Conservation (phyloP, 2,329 filamentous ascomycete species). For the Calonectria pseudoreteaudii region DNA sequence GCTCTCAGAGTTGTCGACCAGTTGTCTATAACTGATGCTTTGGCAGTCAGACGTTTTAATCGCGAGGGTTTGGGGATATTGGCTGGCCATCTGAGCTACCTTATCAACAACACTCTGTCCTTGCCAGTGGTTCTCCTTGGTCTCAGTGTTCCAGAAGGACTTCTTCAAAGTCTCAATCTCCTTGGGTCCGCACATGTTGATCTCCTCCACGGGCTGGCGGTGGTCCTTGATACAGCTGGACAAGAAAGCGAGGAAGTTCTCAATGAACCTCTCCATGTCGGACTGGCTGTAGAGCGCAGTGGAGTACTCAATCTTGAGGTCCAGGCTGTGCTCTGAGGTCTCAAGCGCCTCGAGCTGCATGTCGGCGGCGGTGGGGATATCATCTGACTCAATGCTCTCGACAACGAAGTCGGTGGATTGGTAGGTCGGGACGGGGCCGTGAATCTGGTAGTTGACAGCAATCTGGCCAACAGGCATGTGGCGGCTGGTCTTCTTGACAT, state of each 20-base stretch:
- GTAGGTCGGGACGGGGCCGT: constrained; percentile 37
- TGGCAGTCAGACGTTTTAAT: constrained; percentile 41
- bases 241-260: constrained; percentile 43
- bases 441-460: constrained; percentile 42
- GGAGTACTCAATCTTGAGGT: constrained; percentile 40
- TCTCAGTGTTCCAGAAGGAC: constrained; percentile 37
- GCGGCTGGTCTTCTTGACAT: constrained; percentile 36
- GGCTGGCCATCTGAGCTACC: constrained; percentile 35
- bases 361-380: constrained; percentile 41
- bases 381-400: constrained; percentile 33
- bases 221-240: constrained; percentile 41
- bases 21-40: constrained; percentile 37
- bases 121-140: constrained; percentile 35
- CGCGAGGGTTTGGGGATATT: constrained; percentile 37
- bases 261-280: constrained; percentile 43
- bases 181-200: constrained; percentile 37
- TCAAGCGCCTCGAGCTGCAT: constrained; percentile 42
- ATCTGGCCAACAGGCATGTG: constrained; percentile 41
- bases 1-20: constrained; percentile 37
- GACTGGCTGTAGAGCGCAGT: constrained; percentile 35
- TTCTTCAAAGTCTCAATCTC: constrained; percentile 35
- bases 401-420: constrained; percentile 39
- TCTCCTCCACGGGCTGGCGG: constrained; percentile 40
- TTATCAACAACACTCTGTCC: constrained; percentile 34
- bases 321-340: constrained; percentile 35